Percentiles rank a stretch among this genome's conserved stretches.
phyloP scores from a whole-genome alignment of 805 yeast genomes.

The Ogataea ganodermae region DNA sequence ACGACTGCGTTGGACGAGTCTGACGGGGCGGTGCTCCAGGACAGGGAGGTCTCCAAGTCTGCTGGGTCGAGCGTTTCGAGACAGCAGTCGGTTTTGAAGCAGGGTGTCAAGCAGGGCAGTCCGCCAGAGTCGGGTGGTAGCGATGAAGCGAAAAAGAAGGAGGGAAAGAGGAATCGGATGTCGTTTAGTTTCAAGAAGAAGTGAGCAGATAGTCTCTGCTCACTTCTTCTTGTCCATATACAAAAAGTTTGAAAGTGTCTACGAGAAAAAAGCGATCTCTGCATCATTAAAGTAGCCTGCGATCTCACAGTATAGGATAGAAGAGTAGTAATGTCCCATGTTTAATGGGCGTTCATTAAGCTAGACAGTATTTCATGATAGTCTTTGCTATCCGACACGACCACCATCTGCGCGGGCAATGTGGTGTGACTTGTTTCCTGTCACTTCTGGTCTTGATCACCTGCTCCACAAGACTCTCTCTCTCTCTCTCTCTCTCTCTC shows the following conservation, averaged over 20 bases:
- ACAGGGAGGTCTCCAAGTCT: not conserved
- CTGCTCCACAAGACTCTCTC: too few species aligned
- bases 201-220: not conserved
- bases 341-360: too few species aligned
- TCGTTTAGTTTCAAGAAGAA: constrained; percentile 24
- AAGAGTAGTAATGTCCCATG: too few species aligned
- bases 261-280: too few species aligned
- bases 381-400: too few species aligned
- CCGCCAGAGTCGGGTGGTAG: not conserved
- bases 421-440: too few species aligned
- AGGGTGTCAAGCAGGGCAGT: not conserved
- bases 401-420: too few species aligned
- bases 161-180: constrained; percentile 22
- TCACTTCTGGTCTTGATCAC: too few species aligned
- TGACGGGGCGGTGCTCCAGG: not conserved
- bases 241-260: not conserved
- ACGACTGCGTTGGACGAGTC: not conserved
- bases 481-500: too few species aligned
- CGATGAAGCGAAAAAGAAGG: constrained; percentile 1
- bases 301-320: too few species aligned
- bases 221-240: constrained; percentile 14
- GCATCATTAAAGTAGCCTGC: too few species aligned
- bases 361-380: too few species aligned
- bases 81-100: not conserved
- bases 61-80: not conserved